Percentiles rank a stretch among this genome's conserved stretches.
Evolutionary conservation across 2,329 filamentous ascomycete genomes (phyloP).

Genomic region (Venturia asperata): DNA sequence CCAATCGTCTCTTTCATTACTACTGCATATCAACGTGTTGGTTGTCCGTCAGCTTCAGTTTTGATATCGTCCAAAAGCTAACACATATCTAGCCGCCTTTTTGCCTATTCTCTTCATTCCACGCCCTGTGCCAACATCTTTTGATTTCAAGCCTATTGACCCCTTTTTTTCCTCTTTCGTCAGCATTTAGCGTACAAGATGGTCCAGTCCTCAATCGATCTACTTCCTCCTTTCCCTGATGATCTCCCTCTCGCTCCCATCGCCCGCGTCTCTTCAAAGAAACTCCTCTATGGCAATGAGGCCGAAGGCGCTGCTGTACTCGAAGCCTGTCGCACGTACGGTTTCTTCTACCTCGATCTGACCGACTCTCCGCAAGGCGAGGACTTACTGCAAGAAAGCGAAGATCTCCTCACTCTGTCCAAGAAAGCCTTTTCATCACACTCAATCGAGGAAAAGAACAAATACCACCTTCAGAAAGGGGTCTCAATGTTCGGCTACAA

Average conservation of each 20-base stretch:
- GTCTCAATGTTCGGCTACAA: conserved; percentile 19
- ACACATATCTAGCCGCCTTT: not conserved
- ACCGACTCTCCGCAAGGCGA: conserved; percentile 8
- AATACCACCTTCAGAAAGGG: conserved; percentile 13
- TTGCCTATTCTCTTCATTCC: not conserved
- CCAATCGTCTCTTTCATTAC: too few relatives aligned
- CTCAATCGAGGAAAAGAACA: conserved; percentile 16
- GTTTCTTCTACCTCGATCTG: conserved; percentile 20
- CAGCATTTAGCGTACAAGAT: not conserved
- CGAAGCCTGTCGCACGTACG: conserved; percentile 17
- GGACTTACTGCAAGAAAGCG: conserved; percentile 8
- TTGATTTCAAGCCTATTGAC: not conserved
- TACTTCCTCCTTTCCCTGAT: conserved; percentile 35
- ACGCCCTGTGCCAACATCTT: not conserved
- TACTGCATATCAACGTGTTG: not conserved
- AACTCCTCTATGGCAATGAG: conserved; percentile 31
- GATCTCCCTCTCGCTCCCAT: conserved; percentile 36
- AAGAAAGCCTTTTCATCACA: conserved; percentile 14
- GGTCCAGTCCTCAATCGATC: conserved; percentile 12
- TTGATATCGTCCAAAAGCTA: not conserved
- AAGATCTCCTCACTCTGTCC: conserved; percentile 12
- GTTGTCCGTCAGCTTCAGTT: not conserved
- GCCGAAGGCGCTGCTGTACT: not conserved
- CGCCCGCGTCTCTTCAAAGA: conserved; percentile 35
- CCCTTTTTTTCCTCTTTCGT: too few relatives aligned